These are phyloP conservation scores for Stephania yunnanensis DNA, from an alignment of 164 flowering plant species.

Conservation along the genomic window DNA sequence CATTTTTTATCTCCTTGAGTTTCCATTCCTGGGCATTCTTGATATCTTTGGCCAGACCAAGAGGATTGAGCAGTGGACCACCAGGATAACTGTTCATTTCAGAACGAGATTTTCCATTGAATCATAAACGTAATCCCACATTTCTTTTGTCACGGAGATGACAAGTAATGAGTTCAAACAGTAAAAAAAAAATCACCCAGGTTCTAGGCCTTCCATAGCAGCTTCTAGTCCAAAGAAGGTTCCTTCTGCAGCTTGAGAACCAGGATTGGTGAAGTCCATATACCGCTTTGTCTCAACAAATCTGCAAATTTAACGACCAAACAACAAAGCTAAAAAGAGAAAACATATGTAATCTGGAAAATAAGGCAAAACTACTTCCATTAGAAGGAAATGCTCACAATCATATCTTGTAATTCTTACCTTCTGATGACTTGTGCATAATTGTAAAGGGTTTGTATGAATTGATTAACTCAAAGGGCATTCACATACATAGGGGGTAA, in stretches of 20 bases:
- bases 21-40: constrained; percentile 64
- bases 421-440: too few species aligned
- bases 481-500: too few species aligned
- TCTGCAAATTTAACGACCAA: constrained; percentile 26
- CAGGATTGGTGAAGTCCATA: constrained; percentile 80
- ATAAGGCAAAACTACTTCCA: neutral
- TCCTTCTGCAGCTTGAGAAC: constrained; percentile 80
- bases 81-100: constrained; percentile 67
- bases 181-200: constrained; percentile 45
- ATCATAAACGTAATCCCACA: neutral
- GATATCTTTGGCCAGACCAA: constrained; percentile 78
- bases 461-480: too few species aligned
- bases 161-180: neutral
- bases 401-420: neutral
- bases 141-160: neutral
- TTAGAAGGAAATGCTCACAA: neutral
- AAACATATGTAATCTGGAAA: neutral
- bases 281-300: constrained; percentile 89
- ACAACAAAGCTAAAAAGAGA: neutral
- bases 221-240: constrained; percentile 84
- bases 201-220: constrained; percentile 79
- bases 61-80: constrained; percentile 84
- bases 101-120: neutral
- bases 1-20: constrained; percentile 93
- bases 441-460: neutral